Conservation (phyloP, 2,329 filamentous ascomycete genomes). For the Colletotrichum sp. region DNA sequence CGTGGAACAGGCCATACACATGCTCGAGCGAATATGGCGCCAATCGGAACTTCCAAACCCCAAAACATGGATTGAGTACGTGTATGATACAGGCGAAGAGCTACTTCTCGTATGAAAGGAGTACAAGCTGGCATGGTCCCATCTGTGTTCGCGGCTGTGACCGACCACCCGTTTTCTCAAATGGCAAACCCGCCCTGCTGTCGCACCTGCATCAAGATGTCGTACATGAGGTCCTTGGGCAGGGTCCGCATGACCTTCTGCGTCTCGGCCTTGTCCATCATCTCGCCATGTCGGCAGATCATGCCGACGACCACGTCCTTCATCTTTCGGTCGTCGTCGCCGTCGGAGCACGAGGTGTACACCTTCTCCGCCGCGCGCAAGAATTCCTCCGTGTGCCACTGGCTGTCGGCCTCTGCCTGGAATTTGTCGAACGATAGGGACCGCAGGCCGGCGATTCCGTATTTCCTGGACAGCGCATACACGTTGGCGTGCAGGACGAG, state of each 20-base stretch:
- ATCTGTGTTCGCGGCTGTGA: not conserved
- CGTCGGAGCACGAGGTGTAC: not conserved
- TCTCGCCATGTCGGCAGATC: not conserved
- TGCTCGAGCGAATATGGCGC: not conserved
- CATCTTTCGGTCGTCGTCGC: slow-evolving; percentile 1
- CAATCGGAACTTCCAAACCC: not conserved
- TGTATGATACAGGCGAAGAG: not conserved
- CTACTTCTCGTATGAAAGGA: not conserved
- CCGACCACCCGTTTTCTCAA: not conserved
- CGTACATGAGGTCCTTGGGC: slow-evolving; percentile 9
- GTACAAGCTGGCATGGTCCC: not conserved
- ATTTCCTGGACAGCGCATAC: slow-evolving; percentile 3
- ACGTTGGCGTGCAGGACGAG: slow-evolving; percentile 10
- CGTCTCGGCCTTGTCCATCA: slow-evolving; percentile 1
- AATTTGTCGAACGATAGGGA: not conserved
- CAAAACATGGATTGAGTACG: not conserved
- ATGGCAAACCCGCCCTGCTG: slow-evolving; percentile 4
- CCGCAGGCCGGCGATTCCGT: not conserved
- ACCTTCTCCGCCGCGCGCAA: slow-evolving; percentile 2
- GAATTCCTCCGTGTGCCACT: slow-evolving; percentile 13
- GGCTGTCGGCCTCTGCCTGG: not conserved
- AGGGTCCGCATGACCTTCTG: slow-evolving; percentile 5
- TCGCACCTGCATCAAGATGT: not conserved
- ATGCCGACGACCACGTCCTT: slow-evolving; percentile 7
- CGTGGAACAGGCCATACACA: not conserved